Percentiles rank a stretch among this genome's conserved stretches.
Conservation (phyloP, 208 protist genomes). For the Crithidia bombi region DNA sequence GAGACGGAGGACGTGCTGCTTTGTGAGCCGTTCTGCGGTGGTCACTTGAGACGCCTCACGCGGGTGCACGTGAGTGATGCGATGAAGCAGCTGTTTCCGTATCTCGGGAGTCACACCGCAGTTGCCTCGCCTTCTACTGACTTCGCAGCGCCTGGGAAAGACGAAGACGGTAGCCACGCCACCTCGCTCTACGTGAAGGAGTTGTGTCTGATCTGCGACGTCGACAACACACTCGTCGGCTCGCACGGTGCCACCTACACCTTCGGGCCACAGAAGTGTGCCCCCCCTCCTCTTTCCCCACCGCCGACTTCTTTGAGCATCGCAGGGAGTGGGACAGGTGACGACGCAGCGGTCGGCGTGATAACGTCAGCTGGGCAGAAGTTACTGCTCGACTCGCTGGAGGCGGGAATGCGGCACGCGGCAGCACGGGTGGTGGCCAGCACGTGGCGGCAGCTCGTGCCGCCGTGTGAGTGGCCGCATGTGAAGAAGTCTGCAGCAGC, state of each 20-base stretch:
- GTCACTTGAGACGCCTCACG: conserved; percentile 47
- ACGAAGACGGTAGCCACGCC: neutral
- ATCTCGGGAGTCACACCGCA: neutral
- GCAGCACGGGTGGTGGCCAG: conserved; percentile 43
- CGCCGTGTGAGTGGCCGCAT: neutral
- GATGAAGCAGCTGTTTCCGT: conserved; percentile 34
- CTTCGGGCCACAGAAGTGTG: conserved; percentile 86
- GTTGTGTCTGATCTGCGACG: conserved; percentile 79
- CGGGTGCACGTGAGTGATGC: conserved; percentile 35
- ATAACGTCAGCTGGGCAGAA: conserved; percentile 38
- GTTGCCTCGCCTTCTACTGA: neutral
- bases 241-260: conserved; percentile 65
- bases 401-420: conserved; percentile 64
- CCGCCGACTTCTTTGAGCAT: neutral
- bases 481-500: neutral
- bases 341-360: conserved; percentile 49
- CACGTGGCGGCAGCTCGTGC: conserved; percentile 24
- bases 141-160: too few relatives aligned
- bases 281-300: conserved; percentile 18
- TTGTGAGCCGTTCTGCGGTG: conserved; percentile 51
- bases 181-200: conserved; percentile 13
- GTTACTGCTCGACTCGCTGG: conserved; percentile 47
- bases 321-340: neutral
- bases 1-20: conserved; percentile 30
- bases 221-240: conserved; percentile 72